Evolutionary conservation across 2,329 filamentous ascomycete genomes (phyloP).

Genomic region (Gyromitra esculenta): DNA sequence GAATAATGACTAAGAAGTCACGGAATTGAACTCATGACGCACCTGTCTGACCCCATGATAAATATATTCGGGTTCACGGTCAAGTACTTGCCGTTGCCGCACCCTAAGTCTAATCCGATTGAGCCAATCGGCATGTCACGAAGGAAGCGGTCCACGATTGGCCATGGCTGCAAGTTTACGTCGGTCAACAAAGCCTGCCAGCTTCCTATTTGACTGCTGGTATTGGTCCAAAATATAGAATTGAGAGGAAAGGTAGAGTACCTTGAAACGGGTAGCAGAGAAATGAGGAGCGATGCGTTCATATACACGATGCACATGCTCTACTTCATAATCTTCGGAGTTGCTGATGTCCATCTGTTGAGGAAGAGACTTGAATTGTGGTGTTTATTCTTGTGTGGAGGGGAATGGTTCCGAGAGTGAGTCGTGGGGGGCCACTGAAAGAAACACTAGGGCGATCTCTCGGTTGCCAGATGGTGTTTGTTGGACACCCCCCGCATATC

Average conservation of each 20-base stretch:
- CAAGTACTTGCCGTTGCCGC: constrained; percentile 97
- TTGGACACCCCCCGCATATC: constrained; percentile 26
- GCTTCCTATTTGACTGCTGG: constrained; percentile 14
- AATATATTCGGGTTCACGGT: constrained; percentile 79
- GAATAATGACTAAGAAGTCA: constrained; percentile 47
- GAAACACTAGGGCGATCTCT: constrained; percentile 34
- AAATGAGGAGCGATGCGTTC: constrained; percentile 86
- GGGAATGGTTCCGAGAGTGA: constrained; percentile 18
- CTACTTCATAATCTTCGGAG: constrained; percentile 75
- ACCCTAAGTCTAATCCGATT: constrained; percentile 89
- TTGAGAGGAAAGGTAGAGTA: constrained; percentile 40
- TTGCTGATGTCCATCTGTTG: constrained; percentile 41
- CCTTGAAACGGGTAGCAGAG: constrained; percentile 76
- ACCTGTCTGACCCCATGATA: constrained; percentile 87
- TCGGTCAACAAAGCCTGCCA: constrained; percentile 54
- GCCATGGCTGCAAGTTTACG: constrained; percentile 75
- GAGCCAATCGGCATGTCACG: constrained; percentile 72
- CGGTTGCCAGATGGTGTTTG: constrained; percentile 8
- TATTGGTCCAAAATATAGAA: constrained; percentile 38
- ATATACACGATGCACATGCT: constrained; percentile 92
- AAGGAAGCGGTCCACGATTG: constrained; percentile 84
- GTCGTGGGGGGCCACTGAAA: constrained; percentile 23
- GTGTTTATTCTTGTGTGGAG: constrained; percentile 29
- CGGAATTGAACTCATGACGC: constrained; percentile 59
- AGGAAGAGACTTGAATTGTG: constrained; percentile 23